These are phyloP conservation scores for Macadamia integrifolia DNA, from an alignment of 164 flowering plant genomes.

Conservation along the genomic window DNA sequence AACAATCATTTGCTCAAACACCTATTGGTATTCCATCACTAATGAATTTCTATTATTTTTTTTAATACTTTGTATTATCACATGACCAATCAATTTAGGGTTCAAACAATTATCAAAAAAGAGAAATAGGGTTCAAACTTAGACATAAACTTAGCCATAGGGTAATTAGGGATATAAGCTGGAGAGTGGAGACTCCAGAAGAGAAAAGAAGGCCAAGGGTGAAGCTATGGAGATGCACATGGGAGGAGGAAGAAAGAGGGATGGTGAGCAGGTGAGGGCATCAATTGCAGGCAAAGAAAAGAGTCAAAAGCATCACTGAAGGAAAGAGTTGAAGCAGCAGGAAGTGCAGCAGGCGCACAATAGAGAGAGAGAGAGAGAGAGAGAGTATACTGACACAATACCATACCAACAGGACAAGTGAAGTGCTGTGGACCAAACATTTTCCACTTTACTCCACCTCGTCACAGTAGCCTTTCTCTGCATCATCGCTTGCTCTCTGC, in stretches of 20 bases:
- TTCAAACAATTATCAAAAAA: too few relatives aligned
- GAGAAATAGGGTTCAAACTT: too few relatives aligned
- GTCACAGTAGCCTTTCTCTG: background rate
- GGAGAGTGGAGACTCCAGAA: background rate
- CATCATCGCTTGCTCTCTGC: background rate
- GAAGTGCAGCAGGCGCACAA: slow-evolving; percentile 28
- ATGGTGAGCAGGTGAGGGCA: background rate
- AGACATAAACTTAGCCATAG: too few relatives aligned
- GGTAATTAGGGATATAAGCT: too few relatives aligned
- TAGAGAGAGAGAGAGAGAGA: slow-evolving; percentile 15
- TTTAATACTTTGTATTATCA: too few relatives aligned
- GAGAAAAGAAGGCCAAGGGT: background rate
- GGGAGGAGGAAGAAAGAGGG: background rate
- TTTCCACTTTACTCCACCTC: slow-evolving; percentile 17
- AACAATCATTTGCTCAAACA: too few relatives aligned
- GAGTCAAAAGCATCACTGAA: background rate
- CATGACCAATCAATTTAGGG: too few relatives aligned
- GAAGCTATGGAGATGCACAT: background rate
- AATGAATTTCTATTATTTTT: too few relatives aligned
- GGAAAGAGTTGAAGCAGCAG: slow-evolving; percentile 8
- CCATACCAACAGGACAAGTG: slow-evolving; percentile 15
- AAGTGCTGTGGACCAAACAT: slow-evolving; percentile 30
- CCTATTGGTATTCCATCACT: too few relatives aligned
- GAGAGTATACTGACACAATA: slow-evolving; percentile 9
- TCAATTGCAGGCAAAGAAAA: slow-evolving; percentile 5